A percentile compares a stretch with the other conserved stretches of the same genome.
phyloP scores from a whole-genome alignment of 257 asterid species.

The Solanum paucissectum region DNA sequence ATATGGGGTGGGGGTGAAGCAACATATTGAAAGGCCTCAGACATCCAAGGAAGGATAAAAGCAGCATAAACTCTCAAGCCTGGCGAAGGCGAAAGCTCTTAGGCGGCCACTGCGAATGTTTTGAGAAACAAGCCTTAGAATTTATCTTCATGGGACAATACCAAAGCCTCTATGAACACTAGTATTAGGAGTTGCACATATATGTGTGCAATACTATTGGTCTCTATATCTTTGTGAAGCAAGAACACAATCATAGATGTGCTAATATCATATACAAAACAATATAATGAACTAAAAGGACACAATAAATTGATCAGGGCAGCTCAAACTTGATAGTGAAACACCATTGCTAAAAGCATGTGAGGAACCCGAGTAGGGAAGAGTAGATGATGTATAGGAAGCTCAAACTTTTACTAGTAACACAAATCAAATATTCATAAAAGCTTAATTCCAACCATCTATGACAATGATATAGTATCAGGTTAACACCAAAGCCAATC shows the following conservation, averaged over 20 bases:
- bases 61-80: slow-evolving; percentile 72
- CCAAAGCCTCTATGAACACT: not conserved
- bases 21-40: slow-evolving; percentile 19
- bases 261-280: too few species aligned
- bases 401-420: not conserved
- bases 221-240: too few species aligned
- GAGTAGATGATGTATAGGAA: not conserved
- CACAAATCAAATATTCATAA: not conserved
- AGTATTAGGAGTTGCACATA: not conserved
- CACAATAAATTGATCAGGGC: too few species aligned
- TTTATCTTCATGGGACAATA: not conserved
- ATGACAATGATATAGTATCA: not conserved
- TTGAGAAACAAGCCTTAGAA: slow-evolving; percentile 65
- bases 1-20: not conserved
- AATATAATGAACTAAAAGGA: too few species aligned
- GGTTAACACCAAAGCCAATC: not conserved
- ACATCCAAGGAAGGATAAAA: slow-evolving; percentile 75
- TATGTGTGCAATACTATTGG: too few species aligned
- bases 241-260: not conserved
- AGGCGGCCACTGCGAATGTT: slow-evolving; percentile 76
- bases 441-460: not conserved
- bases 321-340: too few species aligned
- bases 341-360: too few species aligned
- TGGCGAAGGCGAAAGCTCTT: slow-evolving; percentile 66
- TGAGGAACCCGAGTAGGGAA: too few species aligned